Base-by-base conservation (phyloP, 2,329 filamentous ascomycete species). In the Fusarium sp. region DNA sequence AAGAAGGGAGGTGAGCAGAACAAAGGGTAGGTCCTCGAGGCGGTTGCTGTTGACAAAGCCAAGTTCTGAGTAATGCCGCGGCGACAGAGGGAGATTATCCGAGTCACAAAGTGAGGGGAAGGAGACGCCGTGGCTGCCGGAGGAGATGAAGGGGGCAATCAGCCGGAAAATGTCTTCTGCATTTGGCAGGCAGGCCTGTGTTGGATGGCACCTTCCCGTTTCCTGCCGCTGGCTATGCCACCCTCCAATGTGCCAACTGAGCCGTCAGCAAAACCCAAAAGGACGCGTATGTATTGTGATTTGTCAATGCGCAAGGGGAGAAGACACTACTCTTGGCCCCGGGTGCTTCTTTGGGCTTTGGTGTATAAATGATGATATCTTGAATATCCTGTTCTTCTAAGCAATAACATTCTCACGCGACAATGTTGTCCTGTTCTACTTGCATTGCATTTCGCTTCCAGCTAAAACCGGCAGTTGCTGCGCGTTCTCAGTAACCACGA, bases 21-120 rank as follows among this genome's bases (percentile, higher is more conserved):
- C 12, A n/a, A 9, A 25, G 26, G 13, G 26, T 6, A 48, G 48
- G 46, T 34, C 2, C 31, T 34, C 31, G 31, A 34, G 31, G 29
- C 12, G 39, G 6, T 44, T 38, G 24, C 42, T 59, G 46, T 64
- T 52, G 62, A 52, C 38, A 44, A 48, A 48, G 39, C 22, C 49
- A 65, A 32, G 58, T 49, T 65, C 32, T 46, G 61, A 65, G 59
- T 66, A 64, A 66, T 66, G 44, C 22, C 36, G 42, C 31, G 54
- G 51, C 25, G 52, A 41, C 39, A 45, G 45, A 40, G 40, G 53
- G 59, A 65, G 58, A 64, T 65, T 60, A 41, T 58, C 47, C 50
- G 63, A 64, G 63, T 66, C 58, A 53, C 60, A 45, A 61, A 53
- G 40, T 66, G 64, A 64, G 64, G 64, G 63, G 59, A 67, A 66